A percentile compares a stretch with the other conserved stretches of the same genome.
These are phyloP conservation scores for Suillus sp. DNA, from an alignment of 768 basidiomycete species.

Conservation along the genomic window DNA sequence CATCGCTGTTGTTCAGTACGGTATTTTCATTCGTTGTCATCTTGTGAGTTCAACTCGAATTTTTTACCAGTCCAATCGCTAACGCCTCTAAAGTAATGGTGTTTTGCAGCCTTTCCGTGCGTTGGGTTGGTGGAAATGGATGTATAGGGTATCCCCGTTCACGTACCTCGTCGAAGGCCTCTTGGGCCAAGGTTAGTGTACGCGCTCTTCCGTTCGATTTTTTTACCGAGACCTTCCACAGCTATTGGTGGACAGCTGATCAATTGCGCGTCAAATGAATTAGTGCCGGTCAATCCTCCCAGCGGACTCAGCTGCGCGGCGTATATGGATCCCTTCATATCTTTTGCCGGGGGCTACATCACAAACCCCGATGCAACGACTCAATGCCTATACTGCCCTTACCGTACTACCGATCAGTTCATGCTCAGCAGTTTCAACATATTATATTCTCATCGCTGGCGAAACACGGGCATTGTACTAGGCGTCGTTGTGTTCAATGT, in stretches of 20 bases:
- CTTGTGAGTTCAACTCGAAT: slow-evolving; percentile 37
- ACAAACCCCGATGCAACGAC: slow-evolving; percentile 52
- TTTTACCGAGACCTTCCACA: slow-evolving; percentile 15
- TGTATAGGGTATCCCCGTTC: slow-evolving; percentile 50
- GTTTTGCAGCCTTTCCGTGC: slow-evolving; percentile 48
- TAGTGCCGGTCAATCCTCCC: slow-evolving; percentile 54
- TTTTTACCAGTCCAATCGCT: neutral
- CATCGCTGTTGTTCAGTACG: slow-evolving; percentile 40
- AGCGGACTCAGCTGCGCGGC: slow-evolving; percentile 51
- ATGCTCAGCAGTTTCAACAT: slow-evolving; percentile 55
- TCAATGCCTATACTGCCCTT: slow-evolving; percentile 60
- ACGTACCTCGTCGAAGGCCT: slow-evolving; percentile 54
- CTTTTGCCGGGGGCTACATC: slow-evolving; percentile 55
- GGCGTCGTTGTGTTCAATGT: slow-evolving; percentile 54
- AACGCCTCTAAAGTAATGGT: slow-evolving; percentile 39
- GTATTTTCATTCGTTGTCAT: slow-evolving; percentile 44
- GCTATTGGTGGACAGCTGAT: slow-evolving; percentile 46
- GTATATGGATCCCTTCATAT: slow-evolving; percentile 55
- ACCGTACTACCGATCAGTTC: slow-evolving; percentile 51
- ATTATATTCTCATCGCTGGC: slow-evolving; percentile 53
- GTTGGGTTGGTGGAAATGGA: slow-evolving; percentile 35
- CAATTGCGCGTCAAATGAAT: slow-evolving; percentile 54
- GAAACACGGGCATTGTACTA: slow-evolving; percentile 54
- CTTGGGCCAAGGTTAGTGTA: slow-evolving; percentile 28
- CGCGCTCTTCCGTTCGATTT: neutral